Percentiles rank a stretch among this genome's conserved stretches.
Conservation (phyloP, 192 early-diverging fungal genomes). For the Backusella macrospora region DNA sequence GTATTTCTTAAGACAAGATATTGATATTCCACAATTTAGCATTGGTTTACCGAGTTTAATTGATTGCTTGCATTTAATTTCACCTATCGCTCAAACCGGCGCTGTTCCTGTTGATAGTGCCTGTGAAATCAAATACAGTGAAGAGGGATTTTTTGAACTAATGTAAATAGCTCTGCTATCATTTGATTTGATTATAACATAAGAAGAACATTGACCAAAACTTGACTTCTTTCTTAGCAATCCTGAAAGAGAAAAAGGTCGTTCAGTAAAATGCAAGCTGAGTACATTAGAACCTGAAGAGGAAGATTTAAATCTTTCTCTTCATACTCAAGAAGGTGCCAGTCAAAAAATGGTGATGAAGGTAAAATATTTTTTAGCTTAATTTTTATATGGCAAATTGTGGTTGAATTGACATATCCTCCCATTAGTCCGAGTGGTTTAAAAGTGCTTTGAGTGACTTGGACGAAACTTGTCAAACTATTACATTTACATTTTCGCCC, state of each 20-base stretch:
- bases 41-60: not conserved
- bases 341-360: slow-evolving; percentile 25
- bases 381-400: not conserved
- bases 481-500: slow-evolving; percentile 28
- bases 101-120: slow-evolving; percentile 1
- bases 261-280: slow-evolving; percentile 4
- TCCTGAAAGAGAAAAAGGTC: slow-evolving; percentile 10
- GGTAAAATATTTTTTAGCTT: not conserved
- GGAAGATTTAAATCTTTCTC: not conserved
- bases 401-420: not conserved
- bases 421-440: slow-evolving; percentile 19
- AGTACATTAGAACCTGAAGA: slow-evolving; percentile 25
- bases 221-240: not conserved
- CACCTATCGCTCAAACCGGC: not conserved
- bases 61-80: not conserved
- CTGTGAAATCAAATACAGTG: slow-evolving; percentile 28
- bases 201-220: not conserved
- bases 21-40: not conserved
- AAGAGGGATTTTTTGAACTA: slow-evolving; percentile 15
- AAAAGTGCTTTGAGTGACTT: slow-evolving; percentile 22
- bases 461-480: slow-evolving; percentile 14
- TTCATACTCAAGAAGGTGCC: not conserved
- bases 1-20: not conserved
- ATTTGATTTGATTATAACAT: too few relatives aligned
- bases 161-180: not conserved